Percentiles rank a stretch among this genome's conserved stretches.
These are phyloP conservation scores for Panaeolus cyanescens DNA, from an alignment of 768 basidiomycete species.

Conservation along the genomic window DNA sequence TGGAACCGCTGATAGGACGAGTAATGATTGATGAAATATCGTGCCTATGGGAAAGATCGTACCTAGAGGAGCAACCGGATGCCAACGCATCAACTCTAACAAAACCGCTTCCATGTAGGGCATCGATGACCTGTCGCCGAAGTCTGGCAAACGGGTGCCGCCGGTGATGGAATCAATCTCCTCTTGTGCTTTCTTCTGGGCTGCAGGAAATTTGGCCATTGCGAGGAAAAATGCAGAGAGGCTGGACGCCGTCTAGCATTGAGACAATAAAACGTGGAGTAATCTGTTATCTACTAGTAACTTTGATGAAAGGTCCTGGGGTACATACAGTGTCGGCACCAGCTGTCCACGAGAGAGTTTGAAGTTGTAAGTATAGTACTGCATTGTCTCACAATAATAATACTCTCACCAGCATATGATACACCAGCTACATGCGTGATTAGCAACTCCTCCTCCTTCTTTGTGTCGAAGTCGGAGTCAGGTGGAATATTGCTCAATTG, in stretches of 20 bases:
- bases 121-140: slow-evolving; percentile 36
- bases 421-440: slow-evolving; percentile 38
- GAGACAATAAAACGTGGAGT: too few relatives aligned
- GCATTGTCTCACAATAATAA: neutral
- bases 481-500: slow-evolving; percentile 24
- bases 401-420: slow-evolving; percentile 35
- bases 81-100: slow-evolving; percentile 45
- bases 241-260: neutral
- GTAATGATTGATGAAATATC: neutral
- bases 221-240: neutral
- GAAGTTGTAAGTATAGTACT: neutral
- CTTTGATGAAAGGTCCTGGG: too few relatives aligned
- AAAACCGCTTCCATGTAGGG: slow-evolving; percentile 47
- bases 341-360: slow-evolving; percentile 26
- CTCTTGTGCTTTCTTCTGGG: slow-evolving; percentile 21
- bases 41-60: slow-evolving; percentile 8
- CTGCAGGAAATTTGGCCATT: neutral
- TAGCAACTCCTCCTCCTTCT: slow-evolving; percentile 22
- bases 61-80: slow-evolving; percentile 36
- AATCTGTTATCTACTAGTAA: too few relatives aligned
- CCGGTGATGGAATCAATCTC: slow-evolving; percentile 46
- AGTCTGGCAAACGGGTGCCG: slow-evolving; percentile 37
- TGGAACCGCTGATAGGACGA: neutral
- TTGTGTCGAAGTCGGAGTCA: slow-evolving; percentile 12
- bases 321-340: slow-evolving; percentile 41